A percentile compares a stretch with the other conserved stretches of the same genome.
These are phyloP conservation scores for Eucalyptus polyanthemos DNA, from an alignment of 345 rosid species.

Conservation along the genomic window DNA sequence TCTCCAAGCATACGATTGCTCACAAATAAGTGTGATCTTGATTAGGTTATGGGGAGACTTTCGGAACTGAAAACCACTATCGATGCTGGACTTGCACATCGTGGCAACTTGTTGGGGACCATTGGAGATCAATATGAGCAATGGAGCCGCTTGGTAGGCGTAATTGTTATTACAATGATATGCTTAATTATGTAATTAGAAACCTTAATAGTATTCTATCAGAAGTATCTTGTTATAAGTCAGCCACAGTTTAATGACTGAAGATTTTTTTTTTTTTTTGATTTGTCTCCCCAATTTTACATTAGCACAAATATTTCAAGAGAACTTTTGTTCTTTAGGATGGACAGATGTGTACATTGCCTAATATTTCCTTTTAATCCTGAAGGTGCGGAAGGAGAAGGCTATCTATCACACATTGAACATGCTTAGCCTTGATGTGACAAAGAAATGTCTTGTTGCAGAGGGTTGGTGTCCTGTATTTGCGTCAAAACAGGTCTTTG, in stretches of 20 bases:
- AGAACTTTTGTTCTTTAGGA: not conserved
- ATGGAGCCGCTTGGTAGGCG: conserved; percentile 69
- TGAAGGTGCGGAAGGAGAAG: conserved; percentile 90
- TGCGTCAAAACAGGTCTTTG: conserved; percentile 64
- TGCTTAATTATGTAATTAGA: not conserved
- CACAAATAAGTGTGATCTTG: not conserved
- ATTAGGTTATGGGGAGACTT: conserved; percentile 62
- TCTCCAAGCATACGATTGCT: not conserved
- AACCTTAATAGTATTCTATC: not conserved
- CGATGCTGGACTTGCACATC: conserved; percentile 56
- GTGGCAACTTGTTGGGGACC: conserved; percentile 50
- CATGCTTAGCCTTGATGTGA: conserved; percentile 97
- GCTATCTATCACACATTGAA: conserved; percentile 80
- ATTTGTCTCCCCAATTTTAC: not conserved
- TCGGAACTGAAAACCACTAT: conserved; percentile 70
- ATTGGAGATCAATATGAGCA: conserved; percentile 73
- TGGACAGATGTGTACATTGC: not conserved
- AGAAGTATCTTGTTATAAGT: not conserved
- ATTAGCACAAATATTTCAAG: not conserved
- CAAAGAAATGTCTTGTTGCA: conserved; percentile 88
- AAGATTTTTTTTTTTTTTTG: not conserved
- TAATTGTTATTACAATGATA: not conserved
- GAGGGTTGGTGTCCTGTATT: conserved; percentile 98
- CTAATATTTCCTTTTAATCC: not conserved
- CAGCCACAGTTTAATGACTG: not conserved